Conservation (phyloP, 768 basidiomycete genomes). For the Amylocystis lapponica region DNA sequence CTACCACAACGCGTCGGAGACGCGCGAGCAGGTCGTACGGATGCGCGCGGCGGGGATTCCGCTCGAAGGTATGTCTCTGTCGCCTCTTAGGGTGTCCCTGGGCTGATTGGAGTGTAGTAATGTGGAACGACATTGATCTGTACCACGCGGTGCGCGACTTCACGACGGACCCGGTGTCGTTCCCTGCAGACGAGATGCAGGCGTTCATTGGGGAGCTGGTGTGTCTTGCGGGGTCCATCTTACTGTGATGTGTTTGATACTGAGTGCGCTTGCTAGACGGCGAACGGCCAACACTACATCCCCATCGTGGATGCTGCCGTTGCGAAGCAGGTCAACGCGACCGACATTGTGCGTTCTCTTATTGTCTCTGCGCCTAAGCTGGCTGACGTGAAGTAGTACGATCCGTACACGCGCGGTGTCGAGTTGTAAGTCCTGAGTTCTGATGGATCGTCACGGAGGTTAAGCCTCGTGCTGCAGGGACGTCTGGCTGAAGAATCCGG, state of each 20-base stretch:
- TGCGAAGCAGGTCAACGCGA: constrained; percentile 48
- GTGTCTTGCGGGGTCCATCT: constrained; percentile 21
- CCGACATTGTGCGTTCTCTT: constrained; percentile 49
- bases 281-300: constrained; percentile 52
- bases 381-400: constrained; percentile 39
- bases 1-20: constrained; percentile 48
- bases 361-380: not conserved
- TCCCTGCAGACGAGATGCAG: constrained; percentile 48
- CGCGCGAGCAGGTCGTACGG: constrained; percentile 43
- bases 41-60: constrained; percentile 70
- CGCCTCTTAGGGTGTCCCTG: too few species aligned
- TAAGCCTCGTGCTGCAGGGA: constrained; percentile 32
- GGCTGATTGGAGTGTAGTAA: constrained; percentile 36
- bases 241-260: not conserved
- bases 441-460: not conserved
- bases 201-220: constrained; percentile 54
- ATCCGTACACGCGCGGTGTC: constrained; percentile 57
- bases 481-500: constrained; percentile 70
- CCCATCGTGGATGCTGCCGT: constrained; percentile 68
- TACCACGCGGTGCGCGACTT: constrained; percentile 68
- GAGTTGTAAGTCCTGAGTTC: constrained; percentile 39
- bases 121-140: constrained; percentile 78
- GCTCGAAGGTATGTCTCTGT: constrained; percentile 58
- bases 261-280: constrained; percentile 21
- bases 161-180: constrained; percentile 60